A percentile compares a stretch with the other conserved stretches of the same genome.
phyloP scores from a whole-genome alignment of 208 protist genomes.

The Leishmania martiniquensis region DNA sequence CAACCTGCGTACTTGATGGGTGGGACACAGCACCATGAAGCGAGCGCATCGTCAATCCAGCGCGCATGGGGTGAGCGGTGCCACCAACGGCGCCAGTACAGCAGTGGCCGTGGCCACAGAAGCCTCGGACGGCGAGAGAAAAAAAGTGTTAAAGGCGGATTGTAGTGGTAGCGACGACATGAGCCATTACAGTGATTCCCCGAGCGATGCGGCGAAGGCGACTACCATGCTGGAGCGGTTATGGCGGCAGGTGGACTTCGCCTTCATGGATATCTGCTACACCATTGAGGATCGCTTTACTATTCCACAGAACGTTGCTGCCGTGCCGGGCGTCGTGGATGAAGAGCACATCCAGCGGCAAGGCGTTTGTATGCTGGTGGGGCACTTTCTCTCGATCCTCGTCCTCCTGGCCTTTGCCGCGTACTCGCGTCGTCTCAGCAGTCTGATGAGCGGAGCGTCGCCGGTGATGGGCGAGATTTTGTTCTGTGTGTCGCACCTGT shows the following conservation, averaged over 20 bases:
- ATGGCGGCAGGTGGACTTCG: neutral
- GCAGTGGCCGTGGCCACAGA: neutral
- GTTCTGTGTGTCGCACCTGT: constrained; percentile 27
- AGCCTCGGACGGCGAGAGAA: neutral
- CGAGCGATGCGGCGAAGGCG: neutral
- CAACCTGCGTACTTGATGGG: too few species aligned
- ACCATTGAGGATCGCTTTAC: constrained; percentile 32
- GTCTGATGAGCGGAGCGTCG: constrained; percentile 31
- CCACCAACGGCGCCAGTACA: neutral
- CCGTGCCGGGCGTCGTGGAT: neutral
- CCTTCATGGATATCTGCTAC: constrained; percentile 10
- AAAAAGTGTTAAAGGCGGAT: neutral
- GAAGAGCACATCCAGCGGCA: neutral
- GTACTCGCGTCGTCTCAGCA: constrained; percentile 23
- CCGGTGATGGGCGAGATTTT: constrained; percentile 36
- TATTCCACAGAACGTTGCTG: constrained; percentile 14
- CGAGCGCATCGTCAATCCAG: constrained; percentile 1
- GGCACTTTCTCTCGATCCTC: constrained; percentile 17
- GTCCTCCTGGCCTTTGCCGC: constrained; percentile 15
- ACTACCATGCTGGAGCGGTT: neutral
- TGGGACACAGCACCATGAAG: constrained; percentile 3
- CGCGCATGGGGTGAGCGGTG: neutral
- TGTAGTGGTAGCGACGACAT: neutral
- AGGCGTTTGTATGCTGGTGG: constrained; percentile 10
- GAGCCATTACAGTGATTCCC: neutral